phyloP scores from a whole-genome alignment of 768 basidiomycete genomes.

The Mycena chlorophos region DNA sequence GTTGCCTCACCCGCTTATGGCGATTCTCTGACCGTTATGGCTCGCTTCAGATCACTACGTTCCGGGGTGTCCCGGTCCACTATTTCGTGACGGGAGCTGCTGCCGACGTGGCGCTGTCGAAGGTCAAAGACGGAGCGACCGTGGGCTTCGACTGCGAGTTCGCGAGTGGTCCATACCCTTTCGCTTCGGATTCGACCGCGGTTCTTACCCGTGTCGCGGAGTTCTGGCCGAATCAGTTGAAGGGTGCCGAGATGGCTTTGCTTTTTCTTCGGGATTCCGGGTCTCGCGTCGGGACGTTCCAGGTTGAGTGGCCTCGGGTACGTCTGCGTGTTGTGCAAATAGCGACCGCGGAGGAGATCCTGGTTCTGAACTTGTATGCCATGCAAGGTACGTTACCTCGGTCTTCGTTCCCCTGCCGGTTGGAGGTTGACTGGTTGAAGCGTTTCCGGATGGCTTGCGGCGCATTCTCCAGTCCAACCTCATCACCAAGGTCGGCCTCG shows the following conservation, averaged over 20 bases:
- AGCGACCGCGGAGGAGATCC: background rate
- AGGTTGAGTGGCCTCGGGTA: background rate
- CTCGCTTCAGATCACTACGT: no score
- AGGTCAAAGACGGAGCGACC: background rate
- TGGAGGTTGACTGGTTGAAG: background rate
- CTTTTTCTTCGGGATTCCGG: background rate
- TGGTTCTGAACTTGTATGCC: background rate
- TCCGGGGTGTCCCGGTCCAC: no score
- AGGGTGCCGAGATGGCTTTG: background rate
- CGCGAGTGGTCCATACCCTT: background rate
- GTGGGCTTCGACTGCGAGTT: background rate
- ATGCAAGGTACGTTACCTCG: background rate
- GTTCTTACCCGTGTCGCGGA: background rate
- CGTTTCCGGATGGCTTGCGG: background rate
- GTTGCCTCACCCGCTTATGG: no score
- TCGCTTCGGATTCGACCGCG: background rate
- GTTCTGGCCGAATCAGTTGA: background rate
- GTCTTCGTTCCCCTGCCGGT: background rate
- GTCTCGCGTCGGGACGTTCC: background rate
- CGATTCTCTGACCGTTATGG: no score
- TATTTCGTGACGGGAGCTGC: no score
- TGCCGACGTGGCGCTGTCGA: background rate
- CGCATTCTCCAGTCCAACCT: background rate
- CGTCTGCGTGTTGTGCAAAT: background rate
- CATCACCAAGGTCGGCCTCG: background rate